These are phyloP conservation scores for Collybiopsis luxurians DNA, from an alignment of 768 basidiomycete species.

Conservation along the genomic window DNA sequence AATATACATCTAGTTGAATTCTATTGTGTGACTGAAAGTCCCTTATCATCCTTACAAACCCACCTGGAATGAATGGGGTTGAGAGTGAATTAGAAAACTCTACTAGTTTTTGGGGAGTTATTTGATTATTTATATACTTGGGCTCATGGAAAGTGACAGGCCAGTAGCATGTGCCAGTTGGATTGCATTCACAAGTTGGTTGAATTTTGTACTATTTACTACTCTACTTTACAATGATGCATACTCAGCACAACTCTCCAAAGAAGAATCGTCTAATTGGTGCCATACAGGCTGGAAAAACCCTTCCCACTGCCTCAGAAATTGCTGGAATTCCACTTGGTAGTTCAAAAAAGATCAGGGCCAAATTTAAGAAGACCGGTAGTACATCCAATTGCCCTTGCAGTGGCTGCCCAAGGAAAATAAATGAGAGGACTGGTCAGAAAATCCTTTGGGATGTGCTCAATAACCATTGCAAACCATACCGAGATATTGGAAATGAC, in stretches of 20 bases:
- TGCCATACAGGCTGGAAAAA: not conserved
- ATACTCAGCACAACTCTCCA: not conserved
- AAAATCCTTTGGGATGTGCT: not conserved
- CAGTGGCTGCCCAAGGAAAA: conserved; percentile 8
- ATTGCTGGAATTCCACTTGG: not conserved
- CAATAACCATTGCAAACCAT: conserved; percentile 9
- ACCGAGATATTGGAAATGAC: conserved; percentile 12
- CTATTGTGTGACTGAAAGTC: too few relatives aligned
- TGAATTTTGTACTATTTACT: not conserved
- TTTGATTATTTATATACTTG: too few relatives aligned
- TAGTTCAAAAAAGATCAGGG: conserved; percentile 1
- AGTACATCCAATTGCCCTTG: not conserved
- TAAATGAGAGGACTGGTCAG: not conserved
- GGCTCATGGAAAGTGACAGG: not conserved
- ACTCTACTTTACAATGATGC: not conserved
- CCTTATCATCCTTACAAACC: too few relatives aligned
- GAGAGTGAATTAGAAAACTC: too few relatives aligned
- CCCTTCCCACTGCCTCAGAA: not conserved
- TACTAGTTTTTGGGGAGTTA: too few relatives aligned
- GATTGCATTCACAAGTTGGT: not conserved
- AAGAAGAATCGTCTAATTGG: conserved; percentile 2
- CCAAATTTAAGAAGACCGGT: conserved; percentile 3
- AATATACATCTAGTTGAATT: too few relatives aligned
- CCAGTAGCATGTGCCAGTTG: not conserved
- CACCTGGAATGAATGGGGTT: too few relatives aligned